phyloP scores from a whole-genome alignment of 768 basidiomycete species.

The Tricholoma sp. region DNA sequence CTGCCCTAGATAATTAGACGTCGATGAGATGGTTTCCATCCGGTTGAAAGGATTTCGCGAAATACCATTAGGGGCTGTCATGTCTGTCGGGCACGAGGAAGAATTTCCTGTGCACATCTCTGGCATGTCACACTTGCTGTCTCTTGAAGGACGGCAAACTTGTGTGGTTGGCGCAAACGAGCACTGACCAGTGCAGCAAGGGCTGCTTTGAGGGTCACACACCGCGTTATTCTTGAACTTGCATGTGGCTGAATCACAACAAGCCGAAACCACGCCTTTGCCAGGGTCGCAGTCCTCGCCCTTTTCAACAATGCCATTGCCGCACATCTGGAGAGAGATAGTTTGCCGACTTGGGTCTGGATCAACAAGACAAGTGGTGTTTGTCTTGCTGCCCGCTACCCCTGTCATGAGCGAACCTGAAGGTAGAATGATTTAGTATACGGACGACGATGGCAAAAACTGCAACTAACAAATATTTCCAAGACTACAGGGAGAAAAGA shows the following conservation, averaged over 20 bases:
- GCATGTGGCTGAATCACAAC: slow-evolving; percentile 73
- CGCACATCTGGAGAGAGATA: slow-evolving; percentile 69
- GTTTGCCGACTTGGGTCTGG: slow-evolving; percentile 41
- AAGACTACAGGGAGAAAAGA: slow-evolving; percentile 73
- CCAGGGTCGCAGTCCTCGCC: slow-evolving; percentile 92
- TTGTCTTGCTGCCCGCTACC: slow-evolving; percentile 35
- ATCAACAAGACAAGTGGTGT: slow-evolving; percentile 65
- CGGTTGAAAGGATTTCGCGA: slow-evolving; percentile 1
- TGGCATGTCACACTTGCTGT: slow-evolving; percentile 60
- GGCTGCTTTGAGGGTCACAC: slow-evolving; percentile 72
- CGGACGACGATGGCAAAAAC: neutral
- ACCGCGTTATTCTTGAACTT: slow-evolving; percentile 67
- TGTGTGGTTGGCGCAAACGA: slow-evolving; percentile 60
- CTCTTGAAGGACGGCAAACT: slow-evolving; percentile 67
- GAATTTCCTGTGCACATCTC: slow-evolving; percentile 77
- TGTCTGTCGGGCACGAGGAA: slow-evolving; percentile 65
- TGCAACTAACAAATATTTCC: slow-evolving; percentile 73
- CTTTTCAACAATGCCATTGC: slow-evolving; percentile 75
- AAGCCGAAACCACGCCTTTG: slow-evolving; percentile 47
- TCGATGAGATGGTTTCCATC: slow-evolving; percentile 5
- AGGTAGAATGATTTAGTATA: neutral
- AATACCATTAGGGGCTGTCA: slow-evolving; percentile 57
- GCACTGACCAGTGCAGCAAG: slow-evolving; percentile 72
- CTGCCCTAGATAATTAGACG: slow-evolving; percentile 36
- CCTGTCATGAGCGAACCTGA: slow-evolving; percentile 62